Base-by-base conservation (phyloP, 306 rosid species). In the Pterocarpus macrocarpus region DNA sequence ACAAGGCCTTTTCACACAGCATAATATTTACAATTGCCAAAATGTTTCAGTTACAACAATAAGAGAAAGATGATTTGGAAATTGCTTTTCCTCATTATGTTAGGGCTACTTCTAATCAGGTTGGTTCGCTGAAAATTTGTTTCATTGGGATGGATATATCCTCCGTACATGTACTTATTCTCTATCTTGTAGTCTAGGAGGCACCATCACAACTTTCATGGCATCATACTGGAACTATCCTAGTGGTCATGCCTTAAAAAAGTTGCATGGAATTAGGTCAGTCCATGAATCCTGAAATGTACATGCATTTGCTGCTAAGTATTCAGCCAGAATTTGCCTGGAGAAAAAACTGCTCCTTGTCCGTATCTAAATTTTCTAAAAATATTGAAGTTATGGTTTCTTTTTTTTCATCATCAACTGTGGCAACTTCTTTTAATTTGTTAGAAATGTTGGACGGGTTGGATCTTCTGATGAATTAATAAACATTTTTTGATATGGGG, bases 161-260 rank as follows among this genome's bases (percentile, higher is more conserved):
- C 73, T 76, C 73, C 44, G 36, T 73, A 44, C 50, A 17, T 39
- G 32, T 75, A 55, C 84, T 87, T 73, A 82, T 69, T 87, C 83
- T 86, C 66, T 84, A 52, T 84, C 71, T 86, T 95, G 90, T 84
- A 95, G 98, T 89, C 85, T 95, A 81, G 98, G 89, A 85, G 91
- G 89, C 86, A 85, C 97, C 32, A 38, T 87, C 73, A 84, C 88
- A 75, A 86, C 92, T 82, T 90, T 95, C 94, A 84, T 86, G 86
- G 98, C 98, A 4, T 95, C 98, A 68, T 89, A 84, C 80, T 85
- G 94, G 88, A 95, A 95, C 83, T 95, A 95, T 78, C 94, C 98
- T 32, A 92, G 98, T 69, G 97, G 98, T 28, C 86, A 95, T 82
- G 97, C 97, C 73, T 84, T 95, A 84, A 87, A 88, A 87, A 82